phyloP scores from a whole-genome alignment of 2,329 filamentous ascomycete genomes.

The Fusarium papillatum region DNA sequence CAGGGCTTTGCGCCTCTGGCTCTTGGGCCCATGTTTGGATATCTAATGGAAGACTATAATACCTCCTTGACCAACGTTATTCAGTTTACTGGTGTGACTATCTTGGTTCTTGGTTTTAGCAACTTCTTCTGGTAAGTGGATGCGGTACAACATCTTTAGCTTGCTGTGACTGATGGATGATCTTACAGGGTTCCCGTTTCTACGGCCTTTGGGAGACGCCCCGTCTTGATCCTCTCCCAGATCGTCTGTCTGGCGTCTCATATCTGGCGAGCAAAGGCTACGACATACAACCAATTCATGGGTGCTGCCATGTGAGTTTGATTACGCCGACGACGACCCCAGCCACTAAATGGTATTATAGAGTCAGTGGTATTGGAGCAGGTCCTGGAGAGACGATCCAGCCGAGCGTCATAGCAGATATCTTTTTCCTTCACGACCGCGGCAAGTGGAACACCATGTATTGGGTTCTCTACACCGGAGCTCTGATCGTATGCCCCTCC shows the following conservation, averaged over 20 bases:
- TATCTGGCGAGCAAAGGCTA: slow-evolving; percentile 18
- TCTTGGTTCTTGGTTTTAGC: slow-evolving; percentile 22
- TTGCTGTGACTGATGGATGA: background rate
- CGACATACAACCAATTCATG: slow-evolving; percentile 15
- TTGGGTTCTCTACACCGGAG: slow-evolving; percentile 28
- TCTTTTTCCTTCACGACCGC: slow-evolving; percentile 34
- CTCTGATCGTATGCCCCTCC: slow-evolving; percentile 3
- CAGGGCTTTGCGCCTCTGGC: background rate
- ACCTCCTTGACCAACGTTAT: slow-evolving; percentile 7
- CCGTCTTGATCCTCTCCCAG: slow-evolving; percentile 12
- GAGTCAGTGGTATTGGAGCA: slow-evolving; percentile 21
- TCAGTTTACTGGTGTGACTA: slow-evolving; percentile 19
- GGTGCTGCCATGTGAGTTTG: slow-evolving; percentile 11
- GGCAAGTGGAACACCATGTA: slow-evolving; percentile 35
- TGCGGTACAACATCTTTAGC: too few species aligned
- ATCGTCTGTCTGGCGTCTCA: slow-evolving; percentile 16
- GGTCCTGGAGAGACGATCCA: slow-evolving; percentile 28
- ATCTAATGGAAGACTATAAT: slow-evolving; percentile 5
- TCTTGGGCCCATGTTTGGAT: background rate
- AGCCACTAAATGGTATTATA: background rate
- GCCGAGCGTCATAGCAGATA: slow-evolving; percentile 32
- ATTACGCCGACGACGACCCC: background rate
- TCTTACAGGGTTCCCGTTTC: background rate
- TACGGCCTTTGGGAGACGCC: slow-evolving; percentile 2
- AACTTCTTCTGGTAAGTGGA: slow-evolving; percentile 20